Base-by-base conservation (phyloP, 768 basidiomycete genomes). In the Agaricus sinodeliciosus region DNA sequence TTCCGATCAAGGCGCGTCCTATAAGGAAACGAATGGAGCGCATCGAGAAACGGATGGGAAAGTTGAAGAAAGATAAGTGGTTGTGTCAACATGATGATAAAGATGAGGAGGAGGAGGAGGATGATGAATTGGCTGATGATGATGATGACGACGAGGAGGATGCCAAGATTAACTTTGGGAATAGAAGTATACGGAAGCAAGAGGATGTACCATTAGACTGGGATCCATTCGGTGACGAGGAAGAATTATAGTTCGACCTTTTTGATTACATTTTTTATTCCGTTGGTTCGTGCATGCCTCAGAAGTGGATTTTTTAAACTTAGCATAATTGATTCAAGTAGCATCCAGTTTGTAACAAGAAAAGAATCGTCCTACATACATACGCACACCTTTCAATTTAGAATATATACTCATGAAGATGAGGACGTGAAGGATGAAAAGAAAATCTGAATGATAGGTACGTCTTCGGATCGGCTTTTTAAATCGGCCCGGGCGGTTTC, bases 1-100 rank as follows among this genome's bases (percentile, higher is more conserved):
- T 73, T 6, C 76, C 76, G n/a, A 65, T 66, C 6, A 64, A 64
- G 39, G 65, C 66, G 42, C 66, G 71, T 51, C 65, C 64, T 37
- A 67, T 70, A 46, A 65, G 72, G 19, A 58, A 72, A 62, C 65
- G 70, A 49, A 66, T 70, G 57, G 60, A 65, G 47, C 56, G 61
- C 43, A 50, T 65, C 43, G 61, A 63, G 58, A 66, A 56, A 48
- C 42, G 58, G 55, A 60, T 63, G 56, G 62, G 49, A 54, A 68
- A 59, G 59, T 62, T 62, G 58, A 71, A 68, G 60, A 68, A 60
- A 55, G 61, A 58, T 39, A 62, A 57, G 34, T 69, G 65, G 63
- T 58, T 69, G 58, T 65, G 63, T 28, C 62, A 47, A 26, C 55
- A 60, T 42, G 69, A 71, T 46, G 70, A 69, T 28, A 63, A 62